Conservation (phyloP, 257 asterid genomes). For the Solanum neorickii region DNA sequence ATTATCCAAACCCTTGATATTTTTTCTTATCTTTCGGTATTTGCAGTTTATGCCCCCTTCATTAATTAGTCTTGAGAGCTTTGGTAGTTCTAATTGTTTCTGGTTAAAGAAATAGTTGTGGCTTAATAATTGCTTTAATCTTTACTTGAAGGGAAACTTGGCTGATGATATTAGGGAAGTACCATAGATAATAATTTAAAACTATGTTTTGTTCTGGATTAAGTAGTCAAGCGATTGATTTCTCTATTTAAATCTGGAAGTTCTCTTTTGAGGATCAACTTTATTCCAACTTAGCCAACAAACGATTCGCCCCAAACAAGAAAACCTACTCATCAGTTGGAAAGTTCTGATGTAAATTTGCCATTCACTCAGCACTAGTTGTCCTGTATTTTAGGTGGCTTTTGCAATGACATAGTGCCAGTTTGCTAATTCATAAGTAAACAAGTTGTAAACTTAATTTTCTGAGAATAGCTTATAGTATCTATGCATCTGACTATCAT, state of each 20-base stretch:
- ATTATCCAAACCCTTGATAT: background rate
- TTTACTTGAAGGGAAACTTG: background rate
- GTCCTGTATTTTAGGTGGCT: background rate
- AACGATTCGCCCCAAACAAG: background rate
- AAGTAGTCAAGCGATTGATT: background rate
- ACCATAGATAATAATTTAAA: background rate
- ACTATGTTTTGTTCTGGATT: background rate
- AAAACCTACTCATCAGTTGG: background rate
- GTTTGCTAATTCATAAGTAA: background rate
- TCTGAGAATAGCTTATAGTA: background rate
- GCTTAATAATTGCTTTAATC: background rate
- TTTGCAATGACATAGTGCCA: background rate
- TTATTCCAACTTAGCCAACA: background rate
- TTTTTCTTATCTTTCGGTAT: background rate
- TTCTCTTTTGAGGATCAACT: background rate
- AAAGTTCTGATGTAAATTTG: background rate
- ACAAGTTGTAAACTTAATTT: background rate
- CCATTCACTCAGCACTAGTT: background rate
- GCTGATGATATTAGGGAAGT: background rate
- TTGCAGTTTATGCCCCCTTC: background rate
- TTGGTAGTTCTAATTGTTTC: background rate
- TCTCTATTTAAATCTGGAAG: background rate
- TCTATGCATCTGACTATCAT: background rate
- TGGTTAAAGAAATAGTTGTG: background rate
- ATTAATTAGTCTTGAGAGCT: background rate